Percentiles rank a stretch among this genome's conserved stretches.
phyloP scores from a whole-genome alignment of 2,329 filamentous ascomycete genomes.

The Curvularia verruculosa region DNA sequence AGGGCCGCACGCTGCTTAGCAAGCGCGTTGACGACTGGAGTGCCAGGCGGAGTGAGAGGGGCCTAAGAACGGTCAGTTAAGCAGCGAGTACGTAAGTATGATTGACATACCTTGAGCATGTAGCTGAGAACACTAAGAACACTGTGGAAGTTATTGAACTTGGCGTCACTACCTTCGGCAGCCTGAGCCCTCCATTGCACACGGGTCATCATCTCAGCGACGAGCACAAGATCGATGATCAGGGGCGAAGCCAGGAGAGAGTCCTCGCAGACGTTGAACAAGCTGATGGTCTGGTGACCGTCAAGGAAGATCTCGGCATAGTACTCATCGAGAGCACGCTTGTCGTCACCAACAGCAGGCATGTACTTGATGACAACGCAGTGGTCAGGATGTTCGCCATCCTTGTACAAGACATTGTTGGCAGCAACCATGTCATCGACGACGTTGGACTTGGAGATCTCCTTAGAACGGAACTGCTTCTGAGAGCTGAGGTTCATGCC shows the following conservation, averaged over 20 bases:
- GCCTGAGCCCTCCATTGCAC: conserved; percentile 80
- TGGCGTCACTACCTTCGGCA: conserved; percentile 61
- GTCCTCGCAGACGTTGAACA: conserved; percentile 99
- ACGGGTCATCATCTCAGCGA: conserved; percentile 98
- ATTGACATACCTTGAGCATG: conserved; percentile 75
- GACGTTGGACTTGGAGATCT: conserved; percentile 99
- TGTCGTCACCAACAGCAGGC: conserved; percentile 98
- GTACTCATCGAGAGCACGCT: conserved; percentile 98
- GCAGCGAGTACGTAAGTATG: not conserved
- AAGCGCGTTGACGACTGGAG: conserved; percentile 92
- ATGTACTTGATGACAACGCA: conserved; percentile 99
- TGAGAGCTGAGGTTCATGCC: conserved; percentile 98
- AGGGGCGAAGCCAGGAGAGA: conserved; percentile 93
- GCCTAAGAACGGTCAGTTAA: conserved; percentile 61
- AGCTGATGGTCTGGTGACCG: conserved; percentile 95
- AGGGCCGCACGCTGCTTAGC: conserved; percentile 94
- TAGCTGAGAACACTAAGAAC: conserved; percentile 97
- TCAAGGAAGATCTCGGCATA: conserved; percentile 99
- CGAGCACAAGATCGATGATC: conserved; percentile 93
- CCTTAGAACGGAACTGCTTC: conserved; percentile 98
- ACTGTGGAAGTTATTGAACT: conserved; percentile 94
- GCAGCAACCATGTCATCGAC: conserved; percentile 99
- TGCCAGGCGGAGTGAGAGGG: conserved; percentile 89
- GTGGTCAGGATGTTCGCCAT: conserved; percentile 95
- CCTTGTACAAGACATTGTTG: conserved; percentile 86